Evolutionary conservation across 2,329 filamentous ascomycete genomes (phyloP), one percentile per base, ranked within the genome.

Genomic region (Colletotrichum musicola): DNA sequence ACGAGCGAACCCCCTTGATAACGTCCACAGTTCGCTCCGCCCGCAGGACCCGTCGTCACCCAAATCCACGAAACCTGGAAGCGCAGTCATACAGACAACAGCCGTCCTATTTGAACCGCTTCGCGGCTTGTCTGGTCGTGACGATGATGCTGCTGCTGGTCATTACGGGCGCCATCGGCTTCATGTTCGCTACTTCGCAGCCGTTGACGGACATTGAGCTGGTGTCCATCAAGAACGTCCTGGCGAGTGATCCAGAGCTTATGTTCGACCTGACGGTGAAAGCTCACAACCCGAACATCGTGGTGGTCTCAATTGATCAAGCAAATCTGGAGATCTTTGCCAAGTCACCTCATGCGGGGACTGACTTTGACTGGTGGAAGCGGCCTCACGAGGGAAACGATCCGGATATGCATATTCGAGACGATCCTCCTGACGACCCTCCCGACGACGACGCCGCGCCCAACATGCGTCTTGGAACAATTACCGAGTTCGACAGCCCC

Each of bases 251-350:
- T 78, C 93, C 97, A 78, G 95, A 98, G 77, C 87, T 99, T 49
- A 97, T 99, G 89, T 88, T 98, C 75, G 95, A 99, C 78, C 82
- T 99, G 56, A 89, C 93, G 20, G 93, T 99, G 68, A 89, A 89
- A 73, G 96, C 95, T 0, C 86, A 95, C 74, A 99, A 99, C 77
- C 95, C 95, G 1, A 99, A 98, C 74, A 90, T 98, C 47, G 92
- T 98, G 46, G 90, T 94, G 2, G 92, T 99, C 49, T 92, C 92
- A 2, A 89, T 99, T 44, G 90, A 93, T 71, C 90, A 95, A 54
- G 92, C 97, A 76, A 94, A 98, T 77, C 86, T 98, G 65, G 94
- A 97, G 75, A 88, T 99, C 38, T 98, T 98, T 79, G 96, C 96
- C 35, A 97, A 97, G 80, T 98, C 94, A 68, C 93, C 93, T 69